Base-by-base conservation (phyloP, 345 rosid genomes). In the Crucihimalaya himalaica region DNA sequence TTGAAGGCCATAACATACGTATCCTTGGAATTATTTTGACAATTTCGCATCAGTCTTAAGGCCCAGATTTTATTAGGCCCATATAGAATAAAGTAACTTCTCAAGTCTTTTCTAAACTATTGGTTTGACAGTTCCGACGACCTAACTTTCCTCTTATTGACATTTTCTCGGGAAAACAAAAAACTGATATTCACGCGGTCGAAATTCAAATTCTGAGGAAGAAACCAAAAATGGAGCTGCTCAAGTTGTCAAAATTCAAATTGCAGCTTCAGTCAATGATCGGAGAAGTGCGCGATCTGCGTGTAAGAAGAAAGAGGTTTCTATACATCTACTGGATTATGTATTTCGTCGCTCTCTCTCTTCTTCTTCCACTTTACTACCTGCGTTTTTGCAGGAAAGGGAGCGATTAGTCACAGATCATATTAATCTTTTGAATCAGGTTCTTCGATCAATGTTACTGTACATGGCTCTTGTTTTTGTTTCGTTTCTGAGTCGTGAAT, bases 191-290 rank as follows among this genome's bases (percentile, higher is more conserved):
- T 55, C 63, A 61, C 3, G 79, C 75, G 71, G 46, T 55, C 29
- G 16, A 70, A 69, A 63, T 71, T 66, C 48, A 68, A 54, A 72
- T 15, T 43, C 43, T 2, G 78, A 29, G 53, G 39, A 48, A 73
- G 55, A 57, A 63, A 64, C 74, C 27, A 48, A 72, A 73, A 79
- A 92, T 89, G 97, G 97, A 92, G 83, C 43, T 89, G 80, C 89
- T 89, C n/a, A 89, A 82, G 75, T 52, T 92, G 14, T 88, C 94
- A 58, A 92, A 86, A 79, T 92, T 89, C 85, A 89, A 78, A 73
- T 85, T 89, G 81, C 92, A 84, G 79, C 94, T 92, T 74, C 89
- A 79, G 31, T 82, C 92, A 56, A 72, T 89, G 65, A 72, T 83
- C 76, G 62, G 83, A 55, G 94, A 92, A 80, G 83, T 78, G 54